Base-by-base conservation (phyloP, 345 rosid genomes). In the Aquilaria sinensis region DNA sequence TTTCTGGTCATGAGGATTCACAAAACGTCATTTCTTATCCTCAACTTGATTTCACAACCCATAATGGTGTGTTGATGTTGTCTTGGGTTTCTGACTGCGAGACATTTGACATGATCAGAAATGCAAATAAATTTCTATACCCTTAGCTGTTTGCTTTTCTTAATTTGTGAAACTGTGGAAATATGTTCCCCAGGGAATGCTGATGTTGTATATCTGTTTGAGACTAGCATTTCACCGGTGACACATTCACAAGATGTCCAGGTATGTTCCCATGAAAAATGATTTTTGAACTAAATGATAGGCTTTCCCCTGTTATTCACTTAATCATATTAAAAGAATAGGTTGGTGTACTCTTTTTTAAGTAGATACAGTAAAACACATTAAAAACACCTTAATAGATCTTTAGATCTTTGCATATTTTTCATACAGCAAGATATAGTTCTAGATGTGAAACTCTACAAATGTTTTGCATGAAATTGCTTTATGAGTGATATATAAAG, bases 101-200 rank as follows among this genome's bases (percentile, higher is more conserved):
- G 13, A 31, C 47, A 13, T 58, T 58, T 33, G 23, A 13, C 14
- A 23, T 49, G 33, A 10, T 53, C 45, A 56, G 53, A 56, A 50
- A 47, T 67, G 49, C 32, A 14, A 11, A 55, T 15, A 32, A 61
- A 11, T 23, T 9, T 56, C 45, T 49, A 29, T 43, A 31, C 46
- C 12, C 30, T 30, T 43, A 48, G 57, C 30, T 52, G 31, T 68
- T 74, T 53, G 33, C 54, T 54, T 56, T 47, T 56, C 23, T 29
- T 41, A 4, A 63, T 31, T 45, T 53, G 72, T 56, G 47, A 61
- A 47, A 63, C 67, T 62, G 64, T 46, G 14, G 56, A 47, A 65
- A 34, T 58, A 54, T 69, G 58, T 59, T 78, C 67, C 32, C 72
- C 80, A 78, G 81, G 80, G 50, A 67, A 73, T 68, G 61, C 33